Base-by-base conservation (phyloP, 2,329 filamentous ascomycete species). In the Diaporthe sp. region DNA sequence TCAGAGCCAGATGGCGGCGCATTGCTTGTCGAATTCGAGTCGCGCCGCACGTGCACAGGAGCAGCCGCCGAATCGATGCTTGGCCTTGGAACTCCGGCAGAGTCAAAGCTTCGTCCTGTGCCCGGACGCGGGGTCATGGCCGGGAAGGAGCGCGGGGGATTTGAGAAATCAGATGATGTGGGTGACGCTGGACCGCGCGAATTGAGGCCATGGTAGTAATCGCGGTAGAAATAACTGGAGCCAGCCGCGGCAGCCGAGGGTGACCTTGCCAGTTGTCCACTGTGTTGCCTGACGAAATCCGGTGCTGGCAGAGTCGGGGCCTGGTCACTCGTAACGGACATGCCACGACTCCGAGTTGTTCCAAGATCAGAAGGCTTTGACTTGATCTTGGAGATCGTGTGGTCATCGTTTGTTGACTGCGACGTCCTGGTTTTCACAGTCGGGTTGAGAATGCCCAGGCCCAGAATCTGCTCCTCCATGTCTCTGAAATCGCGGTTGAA, bases 401-500 rank as follows among this genome's bases (percentile, higher is more conserved):
- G 87, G 83, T 88, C 90, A 85, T 84, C 83, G 2, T 92, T 91
- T 53, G 85, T 93, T 84, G 84, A 93, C 79, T 87, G 90, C 31
- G 86, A 93, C 80, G 84, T 89, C 82, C 82, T 90, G 83, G 82
- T 92, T 87, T 79, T 91, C 83, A 84, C 94, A 82, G 83, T 92
- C 25, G 94, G 94, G 81, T 97, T 98, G 83, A 96, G 90, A 74
- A 98, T 94, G 25, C 92, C 91, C 61, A 98, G 89, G 65, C 90
- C 90, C 78, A 91, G 88, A 28, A 96, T 88, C 78, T 93, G 90
- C 39, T 93, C 92, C 79, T 97, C 93, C 71, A 94, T 91, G 79
- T 93, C 93, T 34, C 90, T 92, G 82, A 94, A 97, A 80, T 98
- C 96, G 22, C 91, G 90, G 71, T 92, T 90, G 88, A 98, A 98